Evolutionary conservation across 2,329 filamentous ascomycete species (phyloP).

Genomic region (Penicillium sp.): DNA sequence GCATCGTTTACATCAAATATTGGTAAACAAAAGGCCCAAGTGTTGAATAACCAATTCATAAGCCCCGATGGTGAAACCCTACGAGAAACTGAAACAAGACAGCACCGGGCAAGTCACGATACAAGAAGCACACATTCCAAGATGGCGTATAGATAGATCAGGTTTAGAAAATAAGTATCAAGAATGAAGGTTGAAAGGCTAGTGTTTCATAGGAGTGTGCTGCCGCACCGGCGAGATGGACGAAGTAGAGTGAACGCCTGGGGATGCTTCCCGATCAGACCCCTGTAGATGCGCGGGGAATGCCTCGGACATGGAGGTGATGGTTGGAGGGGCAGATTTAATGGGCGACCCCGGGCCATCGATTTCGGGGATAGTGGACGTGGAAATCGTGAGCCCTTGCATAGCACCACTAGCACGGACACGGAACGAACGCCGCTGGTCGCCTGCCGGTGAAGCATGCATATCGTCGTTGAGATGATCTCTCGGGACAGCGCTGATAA

Average conservation of each 20-base stretch:
- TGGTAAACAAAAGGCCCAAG: constrained; percentile 8
- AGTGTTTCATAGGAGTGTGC: constrained; percentile 13
- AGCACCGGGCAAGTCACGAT: not conserved
- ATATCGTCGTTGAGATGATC: constrained; percentile 24
- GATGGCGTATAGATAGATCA: constrained; percentile 17
- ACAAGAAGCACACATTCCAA: constrained; percentile 10
- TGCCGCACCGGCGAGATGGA: constrained; percentile 17
- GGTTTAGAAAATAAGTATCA: constrained; percentile 4
- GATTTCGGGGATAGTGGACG: constrained; percentile 31
- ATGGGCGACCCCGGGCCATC: constrained; percentile 27
- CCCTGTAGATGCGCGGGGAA: constrained; percentile 16
- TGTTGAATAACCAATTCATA: not conserved
- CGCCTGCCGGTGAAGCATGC: constrained; percentile 26
- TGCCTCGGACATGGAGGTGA: constrained; percentile 27
- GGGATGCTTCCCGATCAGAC: constrained; percentile 24
- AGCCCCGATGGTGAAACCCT: not conserved
- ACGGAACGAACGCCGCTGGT: constrained; percentile 32
- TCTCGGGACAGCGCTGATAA: constrained; percentile 17
- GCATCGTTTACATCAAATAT: constrained; percentile 14
- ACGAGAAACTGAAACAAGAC: constrained; percentile 1
- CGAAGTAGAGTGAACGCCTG: constrained; percentile 26
- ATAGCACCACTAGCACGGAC: constrained; percentile 34
- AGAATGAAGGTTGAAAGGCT: constrained; percentile 10
- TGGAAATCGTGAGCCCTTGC: constrained; percentile 30
- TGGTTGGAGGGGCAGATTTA: constrained; percentile 33